phyloP scores from a whole-genome alignment of 2,329 filamentous ascomycete species.

The Akanthomyces uredinophilus region DNA sequence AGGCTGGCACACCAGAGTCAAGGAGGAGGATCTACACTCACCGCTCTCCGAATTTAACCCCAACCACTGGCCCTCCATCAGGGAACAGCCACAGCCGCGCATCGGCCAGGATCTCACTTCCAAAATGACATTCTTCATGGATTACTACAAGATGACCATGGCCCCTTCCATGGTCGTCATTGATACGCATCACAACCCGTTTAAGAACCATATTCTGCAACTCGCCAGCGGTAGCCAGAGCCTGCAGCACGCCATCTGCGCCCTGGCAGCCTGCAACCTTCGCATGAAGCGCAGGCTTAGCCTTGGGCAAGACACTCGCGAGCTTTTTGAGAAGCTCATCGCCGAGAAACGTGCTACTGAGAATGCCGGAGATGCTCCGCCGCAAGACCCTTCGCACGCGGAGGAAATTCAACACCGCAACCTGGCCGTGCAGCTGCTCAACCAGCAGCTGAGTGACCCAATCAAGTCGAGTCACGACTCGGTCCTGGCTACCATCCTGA shows the following conservation, averaged over 20 bases:
- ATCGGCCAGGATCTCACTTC: slow-evolving; percentile 61
- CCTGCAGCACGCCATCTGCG: slow-evolving; percentile 88
- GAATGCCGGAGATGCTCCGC: slow-evolving; percentile 40
- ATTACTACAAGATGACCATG: slow-evolving; percentile 91
- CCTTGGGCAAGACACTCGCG: slow-evolving; percentile 51
- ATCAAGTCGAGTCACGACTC: slow-evolving; percentile 75
- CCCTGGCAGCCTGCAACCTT: slow-evolving; percentile 81
- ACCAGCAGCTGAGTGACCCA: slow-evolving; percentile 75
- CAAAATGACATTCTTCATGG: slow-evolving; percentile 82
- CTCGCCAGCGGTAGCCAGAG: slow-evolving; percentile 74
- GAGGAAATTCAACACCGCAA: slow-evolving; percentile 81
- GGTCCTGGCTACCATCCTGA: slow-evolving; percentile 77
- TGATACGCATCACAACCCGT: slow-evolving; percentile 81
- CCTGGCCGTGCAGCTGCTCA: slow-evolving; percentile 74
- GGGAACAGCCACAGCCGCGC: slow-evolving; percentile 43
- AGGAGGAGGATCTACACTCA: slow-evolving; percentile 41
- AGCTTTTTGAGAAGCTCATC: slow-evolving; percentile 44
- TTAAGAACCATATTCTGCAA: slow-evolving; percentile 73
- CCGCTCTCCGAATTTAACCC: slow-evolving; percentile 40
- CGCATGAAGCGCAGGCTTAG: slow-evolving; percentile 73
- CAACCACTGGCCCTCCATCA: slow-evolving; percentile 43
- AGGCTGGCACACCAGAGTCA: slow-evolving; percentile 41
- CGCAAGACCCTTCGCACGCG: slow-evolving; percentile 61
- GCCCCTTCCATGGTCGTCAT: slow-evolving; percentile 89
- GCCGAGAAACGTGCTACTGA: slow-evolving; percentile 42